Evolutionary conservation across 257 asterid genomes (phyloP), one percentile per base, ranked within the genome.

Genomic region (Nicotiana obtusifolia): DNA sequence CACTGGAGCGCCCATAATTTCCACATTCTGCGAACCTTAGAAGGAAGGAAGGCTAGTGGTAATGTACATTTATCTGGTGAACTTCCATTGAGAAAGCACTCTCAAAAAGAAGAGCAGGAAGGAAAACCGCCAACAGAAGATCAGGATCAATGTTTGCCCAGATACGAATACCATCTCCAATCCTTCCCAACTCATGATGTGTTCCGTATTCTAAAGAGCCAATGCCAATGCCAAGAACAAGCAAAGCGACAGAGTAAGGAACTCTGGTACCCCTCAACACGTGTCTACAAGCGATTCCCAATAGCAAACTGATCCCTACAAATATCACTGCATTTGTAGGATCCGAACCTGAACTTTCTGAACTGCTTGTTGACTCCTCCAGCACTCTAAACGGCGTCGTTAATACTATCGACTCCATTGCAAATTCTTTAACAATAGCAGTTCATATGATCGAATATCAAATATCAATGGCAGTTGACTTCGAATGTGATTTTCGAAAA

Each of bases 101-200:
- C 92, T 95, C 98, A 52, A 94, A 95, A 82, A 95, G 99, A 85
- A 95, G 98, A 14, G 99, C 97, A 30, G 99, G 99, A 84, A 95
- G 99, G 90, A 95, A 95, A 80, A 95, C 97, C 44, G 97, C 97
- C 93, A 95, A 86, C 69, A 95, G 94, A 88, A 95, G 98, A 84
- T 95, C 92, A n/a, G 99, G 99, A 88, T 95, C 90, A 81, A 95
- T 95, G 86, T 84, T 81, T 85, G 93, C 91, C 99, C 99, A 95
- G 33, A 93, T 76, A 75, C 98, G 98, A 84, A 95, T 94, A 85
- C 99, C 97, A 75, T 92, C 35, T 37, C 99, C 98, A 84, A 95
- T 85, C 91, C 83, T 94, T 84, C 99, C 98, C 87, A 95, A 86
- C 56, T 83, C 84, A 52, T 90, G 93, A 84, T 87, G 87, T 20